phyloP scores from a whole-genome alignment of 257 asterid genomes.

The Nicotiana tomentosiformis region DNA sequence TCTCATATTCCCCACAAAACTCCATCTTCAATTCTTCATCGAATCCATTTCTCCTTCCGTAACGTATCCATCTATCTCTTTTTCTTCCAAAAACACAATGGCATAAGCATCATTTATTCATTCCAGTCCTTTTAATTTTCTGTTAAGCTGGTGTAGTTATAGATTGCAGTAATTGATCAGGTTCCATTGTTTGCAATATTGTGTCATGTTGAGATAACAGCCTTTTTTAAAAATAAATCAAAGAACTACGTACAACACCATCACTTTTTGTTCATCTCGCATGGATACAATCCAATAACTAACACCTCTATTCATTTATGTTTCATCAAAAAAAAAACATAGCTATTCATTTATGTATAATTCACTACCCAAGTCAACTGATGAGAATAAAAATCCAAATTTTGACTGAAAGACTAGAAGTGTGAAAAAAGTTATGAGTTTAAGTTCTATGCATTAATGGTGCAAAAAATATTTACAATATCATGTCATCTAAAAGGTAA shows the following conservation, averaged over 20 bases:
- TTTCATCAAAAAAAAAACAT: no score
- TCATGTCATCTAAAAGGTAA: no score
- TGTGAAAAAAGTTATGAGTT: no score
- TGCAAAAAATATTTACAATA: no score
- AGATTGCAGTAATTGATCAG: neutral
- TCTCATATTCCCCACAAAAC: neutral
- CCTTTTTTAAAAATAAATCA: neutral
- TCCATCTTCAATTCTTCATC: neutral
- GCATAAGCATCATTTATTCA: neutral
- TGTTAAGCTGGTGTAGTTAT: neutral
- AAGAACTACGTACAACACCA: neutral
- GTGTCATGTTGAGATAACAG: neutral
- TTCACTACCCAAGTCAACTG: neutral
- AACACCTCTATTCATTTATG: neutral
- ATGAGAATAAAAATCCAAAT: neutral
- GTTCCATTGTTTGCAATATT: neutral
- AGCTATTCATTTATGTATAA: neutral
- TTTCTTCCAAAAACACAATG: neutral
- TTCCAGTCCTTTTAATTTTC: neutral
- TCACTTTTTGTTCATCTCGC: neutral
- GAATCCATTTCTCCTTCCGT: neutral
- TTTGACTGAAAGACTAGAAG: no score
- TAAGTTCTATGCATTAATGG: no score
- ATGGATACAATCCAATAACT: neutral
- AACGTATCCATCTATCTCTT: neutral